These are phyloP conservation scores for Arachnopeziza araneosa DNA, from an alignment of 2,329 filamentous ascomycete species.

Conservation along the genomic window DNA sequence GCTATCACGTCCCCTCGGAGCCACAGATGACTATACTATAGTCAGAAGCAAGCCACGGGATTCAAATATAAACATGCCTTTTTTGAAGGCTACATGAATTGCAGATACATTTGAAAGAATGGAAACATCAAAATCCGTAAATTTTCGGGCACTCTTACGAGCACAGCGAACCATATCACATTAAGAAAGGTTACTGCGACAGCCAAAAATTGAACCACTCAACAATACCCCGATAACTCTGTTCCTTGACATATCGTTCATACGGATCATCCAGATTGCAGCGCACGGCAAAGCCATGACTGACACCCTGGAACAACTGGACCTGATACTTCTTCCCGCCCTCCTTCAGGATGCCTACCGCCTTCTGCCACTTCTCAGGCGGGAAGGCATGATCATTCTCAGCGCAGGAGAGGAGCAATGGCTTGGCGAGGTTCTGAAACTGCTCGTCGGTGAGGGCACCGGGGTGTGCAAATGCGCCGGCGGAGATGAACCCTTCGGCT, in stretches of 20 bases:
- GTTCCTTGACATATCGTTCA: slow-evolving; percentile 66
- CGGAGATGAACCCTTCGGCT: slow-evolving; percentile 32
- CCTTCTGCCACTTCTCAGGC: slow-evolving; percentile 53
- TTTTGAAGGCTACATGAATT: too few relatives aligned
- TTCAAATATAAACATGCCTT: too few relatives aligned
- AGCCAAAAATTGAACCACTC: slow-evolving; percentile 19
- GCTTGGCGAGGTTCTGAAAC: slow-evolving; percentile 39
- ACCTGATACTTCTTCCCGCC: slow-evolving; percentile 55
- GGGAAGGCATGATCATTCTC: slow-evolving; percentile 60
- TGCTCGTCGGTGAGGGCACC: slow-evolving; percentile 43
- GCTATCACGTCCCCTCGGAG: too few relatives aligned
- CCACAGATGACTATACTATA: too few relatives aligned
- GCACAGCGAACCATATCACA: too few relatives aligned
- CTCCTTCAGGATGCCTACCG: slow-evolving; percentile 53
- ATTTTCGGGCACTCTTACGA: too few relatives aligned
- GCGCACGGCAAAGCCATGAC: slow-evolving; percentile 69
- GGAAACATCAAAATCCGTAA: too few relatives aligned
- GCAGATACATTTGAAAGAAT: too few relatives aligned
- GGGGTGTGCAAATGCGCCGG: slow-evolving; percentile 46
- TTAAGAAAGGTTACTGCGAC: slow-evolving; percentile 17
- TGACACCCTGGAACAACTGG: slow-evolving; percentile 62
- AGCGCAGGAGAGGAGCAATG: slow-evolving; percentile 54
- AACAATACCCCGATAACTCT: slow-evolving; percentile 29
- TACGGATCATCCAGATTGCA: slow-evolving; percentile 50
- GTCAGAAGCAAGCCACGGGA: too few relatives aligned